Conservation (phyloP, 495 filamentous ascomycete genomes). For the Daldinia loculata region DNA sequence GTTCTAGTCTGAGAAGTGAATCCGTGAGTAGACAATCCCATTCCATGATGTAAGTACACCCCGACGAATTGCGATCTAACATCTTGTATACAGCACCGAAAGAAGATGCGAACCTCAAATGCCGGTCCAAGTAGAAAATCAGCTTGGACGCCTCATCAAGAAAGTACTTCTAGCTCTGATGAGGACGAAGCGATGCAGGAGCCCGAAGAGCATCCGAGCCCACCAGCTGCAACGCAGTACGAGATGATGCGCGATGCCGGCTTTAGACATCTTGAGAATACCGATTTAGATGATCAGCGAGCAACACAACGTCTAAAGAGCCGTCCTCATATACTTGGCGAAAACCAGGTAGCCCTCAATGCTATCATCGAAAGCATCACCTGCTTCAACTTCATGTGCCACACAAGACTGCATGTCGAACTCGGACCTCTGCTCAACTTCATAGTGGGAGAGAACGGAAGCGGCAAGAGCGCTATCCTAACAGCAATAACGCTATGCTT, state of each 20-base stretch:
- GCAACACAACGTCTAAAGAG: conserved; percentile 75
- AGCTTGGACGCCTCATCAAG: conserved; percentile 40
- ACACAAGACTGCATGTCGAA: conserved; percentile 77
- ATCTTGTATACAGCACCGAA: conserved; percentile 46
- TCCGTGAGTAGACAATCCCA: conserved; percentile 50
- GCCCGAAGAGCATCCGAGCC: conserved; percentile 33
- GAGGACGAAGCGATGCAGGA: conserved; percentile 41
- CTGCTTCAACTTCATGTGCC: conserved; percentile 96
- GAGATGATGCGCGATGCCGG: conserved; percentile 60
- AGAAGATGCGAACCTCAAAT: conserved; percentile 56
- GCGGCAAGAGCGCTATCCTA: conserved; percentile 97
- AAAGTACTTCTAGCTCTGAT: conserved; percentile 43
- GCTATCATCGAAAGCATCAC: conserved; percentile 84
- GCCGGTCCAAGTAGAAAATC: conserved; percentile 36
- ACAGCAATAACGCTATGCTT: conserved; percentile 94
- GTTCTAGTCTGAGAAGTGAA: conserved; percentile 55
- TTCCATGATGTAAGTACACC: neutral
- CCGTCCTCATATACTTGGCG: conserved; percentile 61
- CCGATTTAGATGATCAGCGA: conserved; percentile 68
- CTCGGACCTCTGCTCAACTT: conserved; percentile 96
- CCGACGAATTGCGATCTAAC: conserved; percentile 14
- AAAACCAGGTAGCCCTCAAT: conserved; percentile 81
- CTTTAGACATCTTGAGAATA: conserved; percentile 61
- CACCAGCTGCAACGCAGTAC: conserved; percentile 58
- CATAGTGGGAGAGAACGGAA: conserved; percentile 96